Base-by-base conservation (phyloP, 441 rosid species). In the Breynia disticha region DNA sequence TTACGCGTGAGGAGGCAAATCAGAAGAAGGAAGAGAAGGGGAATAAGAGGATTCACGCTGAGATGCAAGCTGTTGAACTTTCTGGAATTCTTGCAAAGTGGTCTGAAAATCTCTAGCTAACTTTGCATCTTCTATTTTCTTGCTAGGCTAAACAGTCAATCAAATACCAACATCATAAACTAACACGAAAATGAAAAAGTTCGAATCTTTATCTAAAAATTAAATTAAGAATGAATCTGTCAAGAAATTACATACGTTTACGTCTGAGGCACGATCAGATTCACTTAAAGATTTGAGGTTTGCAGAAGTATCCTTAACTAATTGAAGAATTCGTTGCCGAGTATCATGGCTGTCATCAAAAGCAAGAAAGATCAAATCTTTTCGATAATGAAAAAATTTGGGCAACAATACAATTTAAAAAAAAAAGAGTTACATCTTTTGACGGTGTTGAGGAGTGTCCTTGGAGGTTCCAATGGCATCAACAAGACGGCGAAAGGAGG, bases 61-160 rank as follows among this genome's bases (percentile, higher is more conserved):
- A 5, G 85, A 74, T 42, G 87, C 84, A 66, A 79, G 80, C 60
- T 77, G 90, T 48, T 79, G 90, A 41, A 69, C 81, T 69, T 79
- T 79, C 78, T 83, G 87, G 57, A 80, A 80, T 57, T 80, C 83
- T 63, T 75, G 83, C 57, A 79, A 67, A 0, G 79, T 72, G 4
- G 52, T 69, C 57, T 83, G 90, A 50, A 80, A 83, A 72, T 80
- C 90, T 57, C 76, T 79, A 1, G 90, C 87, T 24, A 83, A 80
- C 76, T 80, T 83, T 16, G 87, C 90, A 68, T 83, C 87, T 63
- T 77, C 87, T n/a, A 83, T 59, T 60, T 73, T 83, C 74, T 79
- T 83, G 59, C 77, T 74, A 7, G 80, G 50, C 90, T 80, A 54
- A 18, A 41, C 32, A 54, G 8, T 28, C 35, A 28, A 28, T 28